Base-by-base conservation (phyloP, 2,329 filamentous ascomycete genomes). In the Emmonsiellopsis sp. region DNA sequence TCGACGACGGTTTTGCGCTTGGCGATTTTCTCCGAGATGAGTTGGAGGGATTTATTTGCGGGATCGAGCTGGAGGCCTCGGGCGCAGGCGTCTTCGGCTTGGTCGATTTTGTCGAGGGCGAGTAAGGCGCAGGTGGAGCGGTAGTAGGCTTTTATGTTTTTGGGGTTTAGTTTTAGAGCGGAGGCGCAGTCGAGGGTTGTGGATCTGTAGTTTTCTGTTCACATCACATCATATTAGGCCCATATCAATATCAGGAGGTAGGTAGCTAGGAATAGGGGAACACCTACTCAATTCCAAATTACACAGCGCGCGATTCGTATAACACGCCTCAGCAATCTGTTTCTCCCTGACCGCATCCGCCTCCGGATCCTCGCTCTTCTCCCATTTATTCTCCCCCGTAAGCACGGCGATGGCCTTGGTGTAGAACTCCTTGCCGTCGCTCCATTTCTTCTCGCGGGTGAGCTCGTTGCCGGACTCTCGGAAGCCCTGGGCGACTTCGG, bases 391-490 rank as follows among this genome's bases (percentile, higher is more conserved):
- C 68, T 87, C 85, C 5, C 74, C 74, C 9, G 79, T 76, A 15
- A 96, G 72, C 6, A 94, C 81, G 9, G 81, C 75, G 51, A 96
- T 78, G n/a, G 85, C 91, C 73, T 95, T 93, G 32, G 80, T 82
- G 69, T 98, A 98, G 69, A 91, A 96, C 69, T 95, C 90, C 66
- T 86, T 85, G 3, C 91, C 93, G 69, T 97, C 90, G 30, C 71
- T 76, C 83, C 86, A 95, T 47, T 82, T 77, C 69, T 83, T 84
- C 53, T 78, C 77, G 62, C 80, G 79, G 66, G 94, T 95, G 64
- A 82, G 84, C 63, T 97, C 92, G 68, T 98, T 98, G 35, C 93
- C 93, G 61, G 89, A 87, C 67, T 92, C 86, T 63, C 93, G 89
- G 75, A 96, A 96, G 59, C 89, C 89, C 44, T 80, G 73, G 16